These are phyloP conservation scores for Penicillium pulvis DNA, from an alignment of 495 filamentous ascomycete genomes.

Conservation along the genomic window DNA sequence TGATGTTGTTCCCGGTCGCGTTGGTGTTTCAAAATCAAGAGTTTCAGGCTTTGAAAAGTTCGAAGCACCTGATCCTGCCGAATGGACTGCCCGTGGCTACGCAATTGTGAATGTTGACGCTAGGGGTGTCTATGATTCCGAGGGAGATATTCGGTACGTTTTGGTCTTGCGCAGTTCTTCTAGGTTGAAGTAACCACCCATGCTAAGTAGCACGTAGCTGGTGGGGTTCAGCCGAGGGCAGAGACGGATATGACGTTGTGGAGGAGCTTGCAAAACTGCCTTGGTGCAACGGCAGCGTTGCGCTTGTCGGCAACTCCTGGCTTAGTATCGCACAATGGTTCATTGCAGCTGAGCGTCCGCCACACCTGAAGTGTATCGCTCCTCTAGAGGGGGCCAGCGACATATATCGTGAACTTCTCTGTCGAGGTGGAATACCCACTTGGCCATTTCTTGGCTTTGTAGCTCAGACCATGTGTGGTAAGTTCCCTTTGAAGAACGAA, in stretches of 20 bases:
- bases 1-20: too few relatives aligned
- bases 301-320: constrained; percentile 26
- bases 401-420: too few relatives aligned
- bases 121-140: constrained; percentile 34
- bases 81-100: constrained; percentile 42
- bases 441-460: not conserved
- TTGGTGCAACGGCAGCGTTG: constrained; percentile 27
- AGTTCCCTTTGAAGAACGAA: too few relatives aligned
- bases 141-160: constrained; percentile 26
- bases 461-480: too few relatives aligned
- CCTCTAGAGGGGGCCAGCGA: constrained; percentile 35
- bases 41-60: too few relatives aligned
- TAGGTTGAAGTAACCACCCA: too few relatives aligned
- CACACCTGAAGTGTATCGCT: constrained; percentile 41
- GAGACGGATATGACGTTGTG: constrained; percentile 23
- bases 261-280: constrained; percentile 13
- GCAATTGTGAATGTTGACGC: constrained; percentile 42
- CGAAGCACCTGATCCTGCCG: constrained; percentile 31
- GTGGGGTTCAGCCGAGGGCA: constrained; percentile 2
- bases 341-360: constrained; percentile 34
- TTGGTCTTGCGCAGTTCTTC: too few relatives aligned
- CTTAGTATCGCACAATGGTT: constrained; percentile 37
- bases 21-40: too few relatives aligned
- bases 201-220: not conserved
- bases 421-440: too few relatives aligned